Conservation (phyloP, 2,329 filamentous ascomycete genomes). For the Colletotrichum sp. region DNA sequence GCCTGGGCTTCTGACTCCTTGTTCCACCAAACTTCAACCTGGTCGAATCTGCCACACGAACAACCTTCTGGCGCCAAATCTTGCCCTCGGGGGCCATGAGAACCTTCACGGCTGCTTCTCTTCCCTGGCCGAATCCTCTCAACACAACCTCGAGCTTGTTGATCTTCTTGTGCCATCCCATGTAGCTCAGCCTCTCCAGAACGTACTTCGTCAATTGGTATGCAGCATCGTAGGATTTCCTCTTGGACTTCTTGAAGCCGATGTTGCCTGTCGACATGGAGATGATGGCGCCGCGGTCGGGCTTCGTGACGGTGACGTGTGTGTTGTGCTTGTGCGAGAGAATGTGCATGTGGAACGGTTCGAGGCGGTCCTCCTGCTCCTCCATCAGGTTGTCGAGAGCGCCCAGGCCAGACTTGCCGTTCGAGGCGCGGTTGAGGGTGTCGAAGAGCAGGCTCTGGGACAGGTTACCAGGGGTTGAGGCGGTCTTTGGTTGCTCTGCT, state of each 20-base stretch:
- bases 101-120: constrained; percentile 90
- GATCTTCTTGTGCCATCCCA: constrained; percentile 78
- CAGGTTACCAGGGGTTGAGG: constrained; percentile 18
- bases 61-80: constrained; percentile 74
- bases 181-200: constrained; percentile 83
- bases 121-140: constrained; percentile 83
- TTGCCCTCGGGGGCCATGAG: constrained; percentile 86
- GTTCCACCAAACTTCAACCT: constrained; percentile 95
- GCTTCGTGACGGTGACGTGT: constrained; percentile 87
- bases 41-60: constrained; percentile 83
- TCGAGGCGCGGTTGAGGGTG: constrained; percentile 34
- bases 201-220: constrained; percentile 89
- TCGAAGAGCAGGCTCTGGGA: constrained; percentile 44
- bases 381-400: constrained; percentile 27
- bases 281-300: constrained; percentile 79
- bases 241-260: constrained; percentile 84
- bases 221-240: constrained; percentile 86
- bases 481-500: not conserved
- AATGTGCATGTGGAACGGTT: constrained; percentile 87
- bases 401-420: constrained; percentile 16
- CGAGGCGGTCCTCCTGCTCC: constrained; percentile 42
- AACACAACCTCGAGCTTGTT: constrained; percentile 79
- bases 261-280: constrained; percentile 85
- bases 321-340: constrained; percentile 93
- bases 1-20: constrained; percentile 82